Percentiles rank a stretch among this genome's conserved stretches.
Evolutionary conservation across 345 rosid genomes (phyloP).

Genomic region (Camelina sativa): DNA sequence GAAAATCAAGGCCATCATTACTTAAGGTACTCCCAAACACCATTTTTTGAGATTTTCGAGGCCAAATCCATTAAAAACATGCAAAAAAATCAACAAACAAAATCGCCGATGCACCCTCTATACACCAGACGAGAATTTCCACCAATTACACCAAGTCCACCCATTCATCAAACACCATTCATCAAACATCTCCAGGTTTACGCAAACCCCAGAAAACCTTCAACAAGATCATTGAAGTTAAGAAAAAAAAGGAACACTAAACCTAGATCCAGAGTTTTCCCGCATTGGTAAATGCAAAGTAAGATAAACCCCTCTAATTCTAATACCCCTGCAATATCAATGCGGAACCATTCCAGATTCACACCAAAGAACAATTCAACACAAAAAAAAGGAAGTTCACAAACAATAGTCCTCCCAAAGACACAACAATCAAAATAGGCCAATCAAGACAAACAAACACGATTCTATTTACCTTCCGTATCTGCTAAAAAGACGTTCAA

Average conservation of each 20-base stretch:
- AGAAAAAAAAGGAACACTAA: slow-evolving; percentile 51
- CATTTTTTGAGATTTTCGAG: slow-evolving; percentile 65
- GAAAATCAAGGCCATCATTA: slow-evolving; percentile 99
- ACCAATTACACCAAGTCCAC: slow-evolving; percentile 85
- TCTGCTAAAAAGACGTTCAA: slow-evolving; percentile 62
- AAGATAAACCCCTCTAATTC: not conserved
- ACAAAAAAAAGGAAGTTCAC: not conserved
- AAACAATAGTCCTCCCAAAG: slow-evolving; percentile 12
- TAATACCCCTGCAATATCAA: not conserved
- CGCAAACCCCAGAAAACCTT: slow-evolving; percentile 92
- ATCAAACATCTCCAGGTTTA: slow-evolving; percentile 92
- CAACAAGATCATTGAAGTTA: slow-evolving; percentile 97
- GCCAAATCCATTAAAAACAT: slow-evolving; percentile 78
- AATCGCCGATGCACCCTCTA: slow-evolving; percentile 44
- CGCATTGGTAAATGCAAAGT: slow-evolving; percentile 4
- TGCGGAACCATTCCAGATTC: slow-evolving; percentile 1
- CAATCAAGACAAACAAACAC: not conserved
- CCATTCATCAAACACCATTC: slow-evolving; percentile 90
- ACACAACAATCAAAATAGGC: slow-evolving; percentile 1
- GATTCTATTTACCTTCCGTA: slow-evolving; percentile 56
- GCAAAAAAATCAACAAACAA: slow-evolving; percentile 61
- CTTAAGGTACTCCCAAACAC: slow-evolving; percentile 86
- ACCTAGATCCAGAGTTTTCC: slow-evolving; percentile 40
- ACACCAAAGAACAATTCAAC: not conserved
- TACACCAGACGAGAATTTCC: slow-evolving; percentile 45